Evolutionary conservation across 495 filamentous ascomycete genomes (phyloP), one percentile per base, ranked within the genome.

Genomic region (Choiromyces venosus): DNA sequence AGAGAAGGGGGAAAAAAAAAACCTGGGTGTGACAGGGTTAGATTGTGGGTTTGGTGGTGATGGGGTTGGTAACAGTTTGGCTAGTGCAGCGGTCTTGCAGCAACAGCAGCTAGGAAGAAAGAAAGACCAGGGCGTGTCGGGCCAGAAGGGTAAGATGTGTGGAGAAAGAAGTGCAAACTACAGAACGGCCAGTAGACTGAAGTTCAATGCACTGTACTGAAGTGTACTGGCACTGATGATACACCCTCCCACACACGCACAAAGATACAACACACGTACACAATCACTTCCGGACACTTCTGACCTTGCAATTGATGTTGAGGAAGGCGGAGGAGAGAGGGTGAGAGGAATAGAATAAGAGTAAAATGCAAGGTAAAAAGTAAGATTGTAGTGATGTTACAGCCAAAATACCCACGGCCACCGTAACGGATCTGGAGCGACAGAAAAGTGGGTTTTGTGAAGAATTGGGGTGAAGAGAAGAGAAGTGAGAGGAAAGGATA

Each of bases 1-100:
- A 66, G 74, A 78, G 71, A 73, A 80, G 80, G 67, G 37, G 73
- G 65, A 69, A 79, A 70, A 76, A 81, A 80, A 72, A 75, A 76
- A 77, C 72, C 69, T 79, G 74, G 79, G 52, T 61, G 52, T 61
- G 52, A 61, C 12, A 12, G 52, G 52, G n/a, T 56, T 56, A 5
- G 46, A 56, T 29, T 29, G 46, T 56, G n/a, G 46, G 46, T 56
- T 56, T 18, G 25, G 52, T 16, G 52, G 52, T 61, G 52, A 61
- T 29, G 52, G 52, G 52, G 33, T 61, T 61, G 25, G 52, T 9
- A 61, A 33, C 25, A 16, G 52, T 33, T 61, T 61, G 52, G 52
- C 52, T 61, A 33, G 25, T 61, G 52, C 52, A 61, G 52, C 10
- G 52, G 52, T 18, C 52, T 61, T 14, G 52, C 52, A 33, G 52